Evolutionary conservation across 192 early-diverging fungal genomes (phyloP).

Genomic region (Pilobolus umbonatus): DNA sequence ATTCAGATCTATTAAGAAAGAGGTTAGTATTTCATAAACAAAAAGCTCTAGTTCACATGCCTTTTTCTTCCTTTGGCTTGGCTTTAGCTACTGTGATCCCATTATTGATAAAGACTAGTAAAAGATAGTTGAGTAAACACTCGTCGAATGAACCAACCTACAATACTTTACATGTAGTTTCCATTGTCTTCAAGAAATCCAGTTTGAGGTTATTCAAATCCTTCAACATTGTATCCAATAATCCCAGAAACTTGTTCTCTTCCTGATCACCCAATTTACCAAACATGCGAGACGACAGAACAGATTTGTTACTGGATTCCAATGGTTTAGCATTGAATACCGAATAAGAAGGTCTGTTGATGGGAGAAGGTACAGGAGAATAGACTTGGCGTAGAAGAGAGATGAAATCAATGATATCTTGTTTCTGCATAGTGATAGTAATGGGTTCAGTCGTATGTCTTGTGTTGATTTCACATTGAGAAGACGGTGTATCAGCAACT

Average conservation of each 20-base stretch:
- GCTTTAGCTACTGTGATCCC: background rate
- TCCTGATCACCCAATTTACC: constrained; percentile 1
- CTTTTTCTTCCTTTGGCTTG: background rate
- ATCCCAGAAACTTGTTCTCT: constrained; percentile 10
- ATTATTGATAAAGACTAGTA: background rate
- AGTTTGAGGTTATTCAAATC: constrained; percentile 41
- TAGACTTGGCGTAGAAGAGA: constrained; percentile 10
- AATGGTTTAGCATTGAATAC: background rate
- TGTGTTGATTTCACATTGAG: constrained; percentile 46
- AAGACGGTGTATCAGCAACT: constrained; percentile 39
- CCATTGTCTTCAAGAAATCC: constrained; percentile 40
- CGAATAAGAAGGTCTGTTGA: background rate
- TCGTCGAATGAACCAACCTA: no score
- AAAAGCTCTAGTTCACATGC: background rate
- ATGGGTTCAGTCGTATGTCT: constrained; percentile 25
- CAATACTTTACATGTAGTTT: constrained; percentile 36
- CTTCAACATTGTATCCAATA: constrained; percentile 31
- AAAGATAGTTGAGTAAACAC: background rate
- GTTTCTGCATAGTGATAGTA: constrained; percentile 30
- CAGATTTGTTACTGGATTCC: no score
- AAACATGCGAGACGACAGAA: no score
- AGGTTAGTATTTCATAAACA: background rate
- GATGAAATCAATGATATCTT: constrained; percentile 34
- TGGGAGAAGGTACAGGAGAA: background rate
- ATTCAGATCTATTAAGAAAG: no score